Evolutionary conservation across 1,284 basidiomycete genomes (phyloP).

Genomic region (Phellopilus nigrolimitatus): DNA sequence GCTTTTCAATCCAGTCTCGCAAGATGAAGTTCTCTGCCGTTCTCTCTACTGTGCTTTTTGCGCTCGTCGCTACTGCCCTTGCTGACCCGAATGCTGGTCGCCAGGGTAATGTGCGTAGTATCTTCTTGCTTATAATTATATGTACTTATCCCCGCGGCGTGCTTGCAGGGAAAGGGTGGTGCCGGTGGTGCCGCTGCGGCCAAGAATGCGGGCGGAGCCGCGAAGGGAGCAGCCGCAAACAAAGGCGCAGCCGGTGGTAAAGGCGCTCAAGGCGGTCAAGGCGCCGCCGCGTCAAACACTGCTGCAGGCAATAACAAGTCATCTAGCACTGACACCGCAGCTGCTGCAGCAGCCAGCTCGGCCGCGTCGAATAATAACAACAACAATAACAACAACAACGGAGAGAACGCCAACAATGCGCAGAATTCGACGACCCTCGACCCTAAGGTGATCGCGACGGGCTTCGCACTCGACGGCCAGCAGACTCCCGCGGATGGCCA

Average conservation of each 20-base stretch:
- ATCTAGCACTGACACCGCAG: too few relatives aligned
- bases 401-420: slow-evolving; percentile 11
- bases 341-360: too few relatives aligned
- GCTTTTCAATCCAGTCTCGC: slow-evolving; percentile 22
- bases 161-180: slow-evolving; percentile 22
- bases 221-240: too few relatives aligned
- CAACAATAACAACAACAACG: slow-evolving; percentile 9
- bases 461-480: slow-evolving; percentile 49
- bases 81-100: slow-evolving; percentile 5
- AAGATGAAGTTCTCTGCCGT: slow-evolving; percentile 49
- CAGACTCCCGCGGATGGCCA: slow-evolving; percentile 42
- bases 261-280: slow-evolving; percentile 17
- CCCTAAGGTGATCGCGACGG: slow-evolving; percentile 44
- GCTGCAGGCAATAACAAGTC: too few relatives aligned
- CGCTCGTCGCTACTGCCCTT: slow-evolving; percentile 33
- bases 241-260: too few relatives aligned
- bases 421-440: slow-evolving; percentile 41
- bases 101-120: slow-evolving; percentile 12
- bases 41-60: slow-evolving; percentile 39
- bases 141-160: background rate
- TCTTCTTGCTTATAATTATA: background rate
- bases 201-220: slow-evolving; percentile 15
- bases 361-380: slow-evolving; percentile 12
- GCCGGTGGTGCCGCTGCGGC: slow-evolving; percentile 22
- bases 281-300: too few relatives aligned